A percentile compares a stretch with the other conserved stretches of the same genome.
Conservation (phyloP, 148 eudicot species). For the Silene conica region DNA sequence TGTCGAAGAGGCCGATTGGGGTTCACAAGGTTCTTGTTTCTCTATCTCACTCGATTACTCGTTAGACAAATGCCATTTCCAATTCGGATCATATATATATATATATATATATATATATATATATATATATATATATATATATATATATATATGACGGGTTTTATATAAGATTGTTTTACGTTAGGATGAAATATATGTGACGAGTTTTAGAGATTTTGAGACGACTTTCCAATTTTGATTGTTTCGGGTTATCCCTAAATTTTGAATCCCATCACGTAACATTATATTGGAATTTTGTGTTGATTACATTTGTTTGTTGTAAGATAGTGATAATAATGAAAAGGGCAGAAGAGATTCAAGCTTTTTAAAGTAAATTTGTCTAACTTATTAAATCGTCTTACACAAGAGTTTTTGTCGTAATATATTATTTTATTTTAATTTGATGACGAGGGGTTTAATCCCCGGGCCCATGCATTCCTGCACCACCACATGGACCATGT, state of each 20-base stretch:
- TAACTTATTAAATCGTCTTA: not conserved
- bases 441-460: no score
- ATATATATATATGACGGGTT: no score
- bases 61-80: not conserved
- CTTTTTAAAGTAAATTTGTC: not conserved
- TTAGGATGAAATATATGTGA: no score
- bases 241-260: not conserved
- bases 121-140: no score
- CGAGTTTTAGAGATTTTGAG: not conserved
- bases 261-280: not conserved
- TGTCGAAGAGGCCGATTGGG: constrained; percentile 28
- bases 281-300: not conserved
- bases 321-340: not conserved
- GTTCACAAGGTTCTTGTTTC: constrained; percentile 42
- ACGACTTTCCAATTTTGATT: not conserved
- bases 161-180: no score
- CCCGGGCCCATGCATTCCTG: no score
- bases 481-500: no score
- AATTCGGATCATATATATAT: no score
- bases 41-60: not conserved
- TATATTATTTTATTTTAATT: no score
- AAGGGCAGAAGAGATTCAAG: not conserved
- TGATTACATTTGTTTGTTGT: not conserved
- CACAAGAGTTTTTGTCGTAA: not conserved
- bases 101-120: no score